These are phyloP conservation scores for Cutaneotrichosporon cutaneum DNA, from an alignment of 1,284 basidiomycete species.

Conservation along the genomic window DNA sequence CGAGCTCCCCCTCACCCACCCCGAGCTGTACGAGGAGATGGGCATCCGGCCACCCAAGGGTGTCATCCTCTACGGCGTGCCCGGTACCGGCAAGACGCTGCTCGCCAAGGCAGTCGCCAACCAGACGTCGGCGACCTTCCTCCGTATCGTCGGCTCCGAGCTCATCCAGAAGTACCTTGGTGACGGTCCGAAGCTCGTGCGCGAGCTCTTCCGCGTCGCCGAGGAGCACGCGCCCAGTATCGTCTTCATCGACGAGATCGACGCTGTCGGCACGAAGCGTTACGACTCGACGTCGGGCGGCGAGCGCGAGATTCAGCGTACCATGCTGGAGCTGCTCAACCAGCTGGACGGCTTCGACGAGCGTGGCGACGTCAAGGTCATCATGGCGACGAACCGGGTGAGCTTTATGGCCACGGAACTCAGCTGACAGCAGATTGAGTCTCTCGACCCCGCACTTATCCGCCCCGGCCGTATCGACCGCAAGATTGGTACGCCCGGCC, in stretches of 20 bases:
- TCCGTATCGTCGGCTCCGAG: constrained; percentile 96
- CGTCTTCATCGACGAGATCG: constrained; percentile 99
- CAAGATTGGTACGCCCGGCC: constrained; percentile 67
- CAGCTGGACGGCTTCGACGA: constrained; percentile 94
- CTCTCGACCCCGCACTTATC: constrained; percentile 93
- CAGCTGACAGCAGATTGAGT: constrained; percentile 75
- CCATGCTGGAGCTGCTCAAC: constrained; percentile 83
- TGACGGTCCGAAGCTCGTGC: constrained; percentile 97
- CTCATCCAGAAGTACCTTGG: constrained; percentile 99
- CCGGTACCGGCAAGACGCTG: constrained; percentile 97
- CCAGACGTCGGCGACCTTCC: constrained; percentile 97
- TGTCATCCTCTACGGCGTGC: constrained; percentile 97
- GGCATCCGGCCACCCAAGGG: constrained; percentile 98
- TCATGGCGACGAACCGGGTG: constrained; percentile 55
- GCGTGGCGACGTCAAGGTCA: constrained; percentile 96
- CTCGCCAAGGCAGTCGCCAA: constrained; percentile 98
- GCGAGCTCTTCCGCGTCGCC: constrained; percentile 94
- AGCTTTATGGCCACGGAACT: constrained; percentile 17
- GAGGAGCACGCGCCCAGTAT: constrained; percentile 98
- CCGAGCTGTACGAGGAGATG: constrained; percentile 99
- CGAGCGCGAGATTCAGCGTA: constrained; percentile 97
- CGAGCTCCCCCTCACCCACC: constrained; percentile 95
- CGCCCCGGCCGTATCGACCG: constrained; percentile 97
- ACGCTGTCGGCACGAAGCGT: constrained; percentile 97
- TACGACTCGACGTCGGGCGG: constrained; percentile 96